Base-by-base conservation (phyloP, 2,329 filamentous ascomycete genomes). In the Colletotrichum tamarilloi region DNA sequence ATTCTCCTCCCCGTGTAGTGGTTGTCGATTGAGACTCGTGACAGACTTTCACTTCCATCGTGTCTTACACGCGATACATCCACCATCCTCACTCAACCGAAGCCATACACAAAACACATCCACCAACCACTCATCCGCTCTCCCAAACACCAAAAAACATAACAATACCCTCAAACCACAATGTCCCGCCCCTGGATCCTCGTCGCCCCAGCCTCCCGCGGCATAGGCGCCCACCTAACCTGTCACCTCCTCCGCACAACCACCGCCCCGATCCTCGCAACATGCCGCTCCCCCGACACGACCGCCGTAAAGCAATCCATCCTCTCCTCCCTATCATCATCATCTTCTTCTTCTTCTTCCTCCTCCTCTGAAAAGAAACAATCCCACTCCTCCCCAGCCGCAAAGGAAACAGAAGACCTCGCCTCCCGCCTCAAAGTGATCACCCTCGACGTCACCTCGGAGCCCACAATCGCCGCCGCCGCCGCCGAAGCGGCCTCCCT, bases 391-490 rank as follows among this genome's bases (percentile, higher is more conserved):
- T 49, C 57, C 11, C 30, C 57, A 6, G 53, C 53, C 53, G 76
- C 75, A 5, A 64, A 65, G 53, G 62, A 67, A 56, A 62, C 72
- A n/a, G 71, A 73, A 49, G 73, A 74, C 66, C 63, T 79, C 35
- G 77, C 79, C 6, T 76, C 78, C 14, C 81, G 86, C 2, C 82
- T 88, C 12, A 81, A 82, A 75, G 74, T 87, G 26, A 77, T 84
- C 16, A 77, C 75, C 19, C 77, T 84, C 56, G 87, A 88, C 80
- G 86, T 88, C 38, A 85, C 83, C 3, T 89, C 93, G 77, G 93
- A 95, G 82, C 74, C 83, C 32, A 89, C 89, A 46, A 89, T 97
- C 52, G 77, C 83, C 59, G 87, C 88, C 52, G 91, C 93, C 22
- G 85, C 89, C 4, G 79, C 80, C 16, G 77, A 77, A 59, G 91